These are phyloP conservation scores for Pochonia chlamydosporia DNA, from an alignment of 2,329 filamentous ascomycete species.

Conservation along the genomic window DNA sequence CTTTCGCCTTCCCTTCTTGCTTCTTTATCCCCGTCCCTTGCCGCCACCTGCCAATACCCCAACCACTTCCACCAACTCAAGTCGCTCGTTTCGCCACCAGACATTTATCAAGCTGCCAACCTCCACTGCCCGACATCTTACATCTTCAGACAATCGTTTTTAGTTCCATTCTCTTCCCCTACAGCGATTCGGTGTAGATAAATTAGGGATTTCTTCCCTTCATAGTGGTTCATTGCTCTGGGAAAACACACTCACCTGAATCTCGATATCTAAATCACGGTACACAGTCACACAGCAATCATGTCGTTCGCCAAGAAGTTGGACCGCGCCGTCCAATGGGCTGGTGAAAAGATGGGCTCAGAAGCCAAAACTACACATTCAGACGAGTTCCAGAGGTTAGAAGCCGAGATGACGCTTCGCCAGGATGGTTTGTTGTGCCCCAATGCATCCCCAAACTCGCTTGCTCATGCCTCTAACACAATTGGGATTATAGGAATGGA, in stretches of 20 bases:
- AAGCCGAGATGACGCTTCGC: slow-evolving; percentile 83
- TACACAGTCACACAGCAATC: slow-evolving; percentile 6
- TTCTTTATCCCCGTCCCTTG: slow-evolving; percentile 6
- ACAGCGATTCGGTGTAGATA: slow-evolving; percentile 3
- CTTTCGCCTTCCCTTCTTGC: not conserved
- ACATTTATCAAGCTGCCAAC: not conserved
- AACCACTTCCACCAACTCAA: not conserved
- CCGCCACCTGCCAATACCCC: slow-evolving; percentile 4
- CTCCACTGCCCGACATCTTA: slow-evolving; percentile 1
- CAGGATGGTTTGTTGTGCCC: slow-evolving; percentile 62
- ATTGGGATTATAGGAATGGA: slow-evolving; percentile 75
- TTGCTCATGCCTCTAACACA: not conserved
- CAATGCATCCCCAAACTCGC: not conserved
- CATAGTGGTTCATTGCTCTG: not conserved
- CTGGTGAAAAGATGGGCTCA: slow-evolving; percentile 89
- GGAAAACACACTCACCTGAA: not conserved
- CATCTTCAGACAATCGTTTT: no score
- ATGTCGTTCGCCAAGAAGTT: slow-evolving; percentile 75
- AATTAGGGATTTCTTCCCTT: not conserved
- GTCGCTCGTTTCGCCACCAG: not conserved
- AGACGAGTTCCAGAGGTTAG: slow-evolving; percentile 86
- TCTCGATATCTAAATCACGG: not conserved
- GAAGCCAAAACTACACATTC: slow-evolving; percentile 82
- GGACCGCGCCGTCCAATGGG: slow-evolving; percentile 96
- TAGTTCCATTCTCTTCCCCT: not conserved